These are phyloP conservation scores for Entrophospora sp. DNA, from an alignment of 192 early-diverging fungal species.

Conservation along the genomic window DNA sequence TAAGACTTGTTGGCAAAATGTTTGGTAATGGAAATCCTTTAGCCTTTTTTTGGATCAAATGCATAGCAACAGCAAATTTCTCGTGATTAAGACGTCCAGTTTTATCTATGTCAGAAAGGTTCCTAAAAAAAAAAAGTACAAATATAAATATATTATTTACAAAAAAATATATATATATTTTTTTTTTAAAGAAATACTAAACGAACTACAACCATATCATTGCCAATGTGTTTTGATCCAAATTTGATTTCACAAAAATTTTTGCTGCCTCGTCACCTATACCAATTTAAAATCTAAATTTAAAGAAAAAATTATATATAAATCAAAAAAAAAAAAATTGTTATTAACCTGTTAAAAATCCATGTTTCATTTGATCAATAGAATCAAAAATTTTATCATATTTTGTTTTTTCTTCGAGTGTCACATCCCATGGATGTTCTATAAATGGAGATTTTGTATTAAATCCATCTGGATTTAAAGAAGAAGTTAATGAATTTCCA, in stretches of 20 bases:
- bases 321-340: not conserved
- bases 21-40: constrained; percentile 43
- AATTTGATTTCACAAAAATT: constrained; percentile 74
- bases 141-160: too few relatives aligned
- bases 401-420: constrained; percentile 60
- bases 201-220: constrained; percentile 51
- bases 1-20: constrained; percentile 43
- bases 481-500: not conserved
- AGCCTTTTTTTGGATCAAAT: constrained; percentile 58
- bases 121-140: constrained; percentile 37
- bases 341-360: constrained; percentile 60
- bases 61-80: constrained; percentile 77
- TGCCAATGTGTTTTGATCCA: constrained; percentile 57
- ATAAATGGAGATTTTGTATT: not conserved
- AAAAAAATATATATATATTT: constrained; percentile 40
- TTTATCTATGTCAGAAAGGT: constrained; percentile 58
- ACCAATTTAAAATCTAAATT: not conserved
- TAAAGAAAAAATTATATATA: not conserved
- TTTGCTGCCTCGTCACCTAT: constrained; percentile 62
- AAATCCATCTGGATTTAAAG: not conserved
- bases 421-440: constrained; percentile 60
- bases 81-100: constrained; percentile 53
- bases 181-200: not conserved
- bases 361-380: constrained; percentile 54
- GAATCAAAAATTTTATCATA: constrained; percentile 70